Base-by-base conservation (phyloP, 2,329 filamentous ascomycete genomes). In the Didymella glomerata region DNA sequence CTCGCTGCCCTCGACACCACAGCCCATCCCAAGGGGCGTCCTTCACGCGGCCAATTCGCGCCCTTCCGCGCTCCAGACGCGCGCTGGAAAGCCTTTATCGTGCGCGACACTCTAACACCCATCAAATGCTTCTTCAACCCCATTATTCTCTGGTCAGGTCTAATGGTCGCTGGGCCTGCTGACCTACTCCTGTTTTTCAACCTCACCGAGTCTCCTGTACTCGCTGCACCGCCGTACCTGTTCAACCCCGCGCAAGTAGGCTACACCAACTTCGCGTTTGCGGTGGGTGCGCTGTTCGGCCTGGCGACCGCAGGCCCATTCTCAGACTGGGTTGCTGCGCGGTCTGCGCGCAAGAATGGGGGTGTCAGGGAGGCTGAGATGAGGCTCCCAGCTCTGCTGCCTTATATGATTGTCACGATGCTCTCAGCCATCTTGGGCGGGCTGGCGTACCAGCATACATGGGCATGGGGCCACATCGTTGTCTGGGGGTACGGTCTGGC, bases 321-420 rank as follows among this genome's bases (percentile, higher is more conserved):
- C 14, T 83, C 80, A 10, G 85, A 87, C 66, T 86, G 83, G 83
- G 76, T 87, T 28, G 81, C 82, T n/a, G 84, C 82, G 48, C 74
- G 79, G 16, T 79, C 81, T 1, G 87, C 85, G 8, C 77, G 74
- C 48, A 79, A 78, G 64, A 87, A 87, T 60, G 70, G 77, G 0
- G 84, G 84, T 1, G 80, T 87, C 46, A 77, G 85, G 48, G 85
- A 87, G 71, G 81, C 84, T 0, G 85, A 87, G 66, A 86, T 87
- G 84, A 77, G 84, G 24, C 67, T 87, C 48, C 80, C 81, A 0
- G 71, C 71, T 0, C 49, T 75, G 11, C 66, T 66, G 56, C 82
- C 84, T 0, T 85, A 83, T 63, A 71, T 84, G 65, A 70, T 85
- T 27, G 80, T 84, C 14, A 81, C 83, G 3, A 74, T 83, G 25